These are phyloP conservation scores for Cryptosporidium andersoni DNA, from an alignment of 169 alveolate genomes.

Conservation along the genomic window DNA sequence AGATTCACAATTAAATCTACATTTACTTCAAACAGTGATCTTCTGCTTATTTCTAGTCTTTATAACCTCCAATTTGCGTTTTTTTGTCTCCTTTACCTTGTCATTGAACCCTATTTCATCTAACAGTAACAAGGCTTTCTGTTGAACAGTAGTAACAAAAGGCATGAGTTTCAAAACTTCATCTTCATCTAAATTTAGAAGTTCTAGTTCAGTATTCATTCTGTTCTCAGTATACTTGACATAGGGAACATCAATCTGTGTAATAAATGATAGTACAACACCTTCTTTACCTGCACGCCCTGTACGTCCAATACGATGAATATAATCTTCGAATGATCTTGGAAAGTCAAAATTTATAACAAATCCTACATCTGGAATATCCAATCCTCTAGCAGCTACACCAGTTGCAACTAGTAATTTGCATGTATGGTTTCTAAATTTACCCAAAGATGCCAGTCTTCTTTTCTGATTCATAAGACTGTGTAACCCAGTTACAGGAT, in stretches of 20 bases:
- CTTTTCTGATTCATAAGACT: constrained; percentile 93
- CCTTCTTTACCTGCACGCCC: constrained; percentile 98
- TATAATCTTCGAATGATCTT: constrained; percentile 88
- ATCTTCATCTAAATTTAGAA: constrained; percentile 83
- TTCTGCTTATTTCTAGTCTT: constrained; percentile 8
- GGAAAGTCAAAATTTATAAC: constrained; percentile 96
- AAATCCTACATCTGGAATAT: constrained; percentile 93
- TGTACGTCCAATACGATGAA: constrained; percentile 97
- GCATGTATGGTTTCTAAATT: constrained; percentile 90
- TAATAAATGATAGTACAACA: constrained; percentile 88
- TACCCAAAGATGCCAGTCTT: constrained; percentile 91
- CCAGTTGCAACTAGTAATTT: constrained; percentile 93
- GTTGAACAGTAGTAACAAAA: constrained; percentile 89
- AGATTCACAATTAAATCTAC: background rate
- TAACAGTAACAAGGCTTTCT: constrained; percentile 75
- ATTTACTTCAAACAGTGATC: background rate
- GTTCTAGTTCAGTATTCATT: constrained; percentile 76
- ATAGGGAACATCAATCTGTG: constrained; percentile 87
- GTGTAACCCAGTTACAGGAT: constrained; percentile 93
- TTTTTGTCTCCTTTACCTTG: constrained; percentile 40
- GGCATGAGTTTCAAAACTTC: constrained; percentile 88
- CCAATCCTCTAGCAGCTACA: constrained; percentile 98
- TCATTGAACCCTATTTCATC: constrained; percentile 66
- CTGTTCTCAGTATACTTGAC: constrained; percentile 81
- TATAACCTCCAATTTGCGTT: constrained; percentile 31